Conservation (phyloP, 306 rosid genomes). For the Spatholobus suberectus region DNA sequence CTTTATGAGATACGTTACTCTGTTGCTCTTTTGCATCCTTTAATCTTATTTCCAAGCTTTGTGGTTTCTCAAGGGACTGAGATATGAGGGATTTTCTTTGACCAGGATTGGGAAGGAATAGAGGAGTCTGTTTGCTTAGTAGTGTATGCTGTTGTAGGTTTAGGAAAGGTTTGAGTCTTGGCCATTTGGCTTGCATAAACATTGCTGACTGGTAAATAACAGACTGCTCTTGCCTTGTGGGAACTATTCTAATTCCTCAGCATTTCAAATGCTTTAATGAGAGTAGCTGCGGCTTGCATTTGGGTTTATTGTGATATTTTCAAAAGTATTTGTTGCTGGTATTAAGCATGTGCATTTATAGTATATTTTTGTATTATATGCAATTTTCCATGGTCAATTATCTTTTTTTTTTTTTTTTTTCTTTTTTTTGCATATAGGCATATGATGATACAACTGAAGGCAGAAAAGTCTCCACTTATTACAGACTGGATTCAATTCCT, state of each 20-base stretch:
- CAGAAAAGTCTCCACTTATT: conserved; percentile 91
- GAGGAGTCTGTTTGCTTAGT: not conserved
- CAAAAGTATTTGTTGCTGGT: conserved; percentile 25
- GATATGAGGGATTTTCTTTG: conserved; percentile 23
- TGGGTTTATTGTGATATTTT: conserved; percentile 31
- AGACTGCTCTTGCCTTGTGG: not conserved
- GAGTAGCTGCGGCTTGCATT: not conserved
- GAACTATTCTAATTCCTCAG: not conserved
- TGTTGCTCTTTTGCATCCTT: not conserved
- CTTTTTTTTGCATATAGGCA: conserved; percentile 56
- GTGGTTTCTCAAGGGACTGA: conserved; percentile 6
- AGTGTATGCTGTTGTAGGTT: conserved; percentile 7
- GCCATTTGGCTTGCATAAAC: conserved; percentile 3
- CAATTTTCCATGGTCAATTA: not conserved
- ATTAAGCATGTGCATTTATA: not conserved
- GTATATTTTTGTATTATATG: conserved; percentile 5
- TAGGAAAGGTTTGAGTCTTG: not conserved
- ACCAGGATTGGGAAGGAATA: conserved; percentile 14
- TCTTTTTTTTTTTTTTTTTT: too few relatives aligned
- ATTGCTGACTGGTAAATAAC: not conserved
- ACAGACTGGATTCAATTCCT: conserved; percentile 82
- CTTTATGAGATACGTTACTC: not conserved
- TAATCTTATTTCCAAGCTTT: not conserved
- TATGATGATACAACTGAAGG: conserved; percentile 99
- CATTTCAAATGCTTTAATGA: conserved; percentile 19